These are phyloP conservation scores for Sherardia arvensis DNA, from an alignment of 257 asterid genomes.

Conservation along the genomic window DNA sequence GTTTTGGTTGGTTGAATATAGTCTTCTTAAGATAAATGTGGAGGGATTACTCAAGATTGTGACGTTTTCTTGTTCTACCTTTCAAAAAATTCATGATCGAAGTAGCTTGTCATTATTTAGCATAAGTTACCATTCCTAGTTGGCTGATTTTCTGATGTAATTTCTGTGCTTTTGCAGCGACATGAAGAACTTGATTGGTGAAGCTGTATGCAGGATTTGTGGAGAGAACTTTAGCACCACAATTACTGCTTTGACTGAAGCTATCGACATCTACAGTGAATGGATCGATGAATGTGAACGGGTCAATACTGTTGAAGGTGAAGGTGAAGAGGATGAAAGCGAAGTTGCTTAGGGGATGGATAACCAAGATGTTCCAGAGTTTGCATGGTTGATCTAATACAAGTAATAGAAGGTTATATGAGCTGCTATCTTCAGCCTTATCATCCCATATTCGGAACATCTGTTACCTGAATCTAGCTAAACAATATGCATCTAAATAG, in stretches of 20 bases:
- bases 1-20: not conserved
- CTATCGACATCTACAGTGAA: constrained; percentile 85
- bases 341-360: constrained; percentile 38
- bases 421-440: not conserved
- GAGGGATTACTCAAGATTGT: not conserved
- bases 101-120: not conserved
- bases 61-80: not conserved
- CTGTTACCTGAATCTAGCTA: not conserved
- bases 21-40: too few relatives aligned
- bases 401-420: not conserved
- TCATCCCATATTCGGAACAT: not conserved
- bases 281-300: constrained; percentile 99
- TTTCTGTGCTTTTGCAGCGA: constrained; percentile 43
- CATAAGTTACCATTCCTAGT: not conserved
- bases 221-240: constrained; percentile 91
- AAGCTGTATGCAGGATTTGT: constrained; percentile 69
- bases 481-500: not conserved
- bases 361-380: not conserved
- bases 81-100: not conserved
- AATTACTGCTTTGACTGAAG: constrained; percentile 70
- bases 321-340: constrained; percentile 70
- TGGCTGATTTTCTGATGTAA: not conserved
- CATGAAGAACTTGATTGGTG: constrained; percentile 79
- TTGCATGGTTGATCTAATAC: not conserved
- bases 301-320: constrained; percentile 61